Evolutionary conservation across 2,329 filamentous ascomycete species (phyloP), one percentile per base, ranked within the genome.

Genomic region (Fusarium euwallaceae): DNA sequence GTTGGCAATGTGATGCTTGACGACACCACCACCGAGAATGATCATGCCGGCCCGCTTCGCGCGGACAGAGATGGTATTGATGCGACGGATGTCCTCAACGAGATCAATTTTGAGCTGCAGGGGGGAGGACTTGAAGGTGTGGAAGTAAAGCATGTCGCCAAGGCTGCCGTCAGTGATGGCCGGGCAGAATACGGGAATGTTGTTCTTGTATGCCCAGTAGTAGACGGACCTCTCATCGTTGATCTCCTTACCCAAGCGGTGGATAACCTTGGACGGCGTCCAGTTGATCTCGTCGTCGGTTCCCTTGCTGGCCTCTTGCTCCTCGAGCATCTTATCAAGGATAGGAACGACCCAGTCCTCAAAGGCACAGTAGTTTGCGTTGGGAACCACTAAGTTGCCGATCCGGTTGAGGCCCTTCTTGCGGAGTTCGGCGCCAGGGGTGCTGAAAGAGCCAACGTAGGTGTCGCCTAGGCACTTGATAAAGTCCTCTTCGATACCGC

Each of bases 1-100:
- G 82, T 99, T 99, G 61, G 97, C 95, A 81, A 99, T 98, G 83
- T 99, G 97, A 80, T 99, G 97, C 86, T 99, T 99, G 79, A 99
- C 90, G n/a, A 99, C 86, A 1, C 97, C 97, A 8, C 97, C 97
- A 0, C 97, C 97, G 0, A 99, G 87, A 66, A 99, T 94, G 77
- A 99, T 95, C 93, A 98, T 98, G 61, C 97, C 97, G 0, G 94
- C 93, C 64, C 94, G 88, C 84, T 95, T 95, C 3, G 97, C 97
- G 16, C 94, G 88, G 36, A 98, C 94, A 0, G 96, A 92, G 72
- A 98, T 92, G 16, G 94, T 97, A 85, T 99, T 99, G 83, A 99
- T 95, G 71, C 90, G 92, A 22, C 97, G 92, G 71, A 99, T 97
- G 80, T 99, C 97, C 80, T 97, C 94, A 24, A 98, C 94, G 68